Percentiles rank a stretch among this genome's conserved stretches.
Evolutionary conservation across 177 flowering plant species (phyloP).

Genomic region (Vitis hybrid): DNA sequence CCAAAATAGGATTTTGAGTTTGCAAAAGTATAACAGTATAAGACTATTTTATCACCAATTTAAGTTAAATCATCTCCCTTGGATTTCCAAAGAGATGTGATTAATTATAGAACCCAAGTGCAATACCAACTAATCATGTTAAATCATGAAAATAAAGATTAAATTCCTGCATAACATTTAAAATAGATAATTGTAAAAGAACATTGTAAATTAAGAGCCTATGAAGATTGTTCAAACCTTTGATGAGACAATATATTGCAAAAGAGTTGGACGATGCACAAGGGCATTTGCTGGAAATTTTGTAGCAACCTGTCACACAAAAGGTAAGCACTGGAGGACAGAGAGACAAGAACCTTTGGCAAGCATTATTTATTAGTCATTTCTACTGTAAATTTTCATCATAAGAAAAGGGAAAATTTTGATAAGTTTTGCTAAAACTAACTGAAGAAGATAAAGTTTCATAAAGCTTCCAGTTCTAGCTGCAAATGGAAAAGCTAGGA

Average conservation of each 20-base stretch:
- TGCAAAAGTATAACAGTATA: too few species aligned
- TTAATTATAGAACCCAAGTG: neutral
- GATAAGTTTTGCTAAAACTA: neutral
- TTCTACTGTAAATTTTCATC: too few species aligned
- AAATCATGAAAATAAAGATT: neutral
- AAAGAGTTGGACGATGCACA: slow-evolving; percentile 65
- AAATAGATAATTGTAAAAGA: neutral
- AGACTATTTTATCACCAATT: too few species aligned
- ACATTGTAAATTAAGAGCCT: neutral
- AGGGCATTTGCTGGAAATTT: slow-evolving; percentile 91
- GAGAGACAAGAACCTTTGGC: too few species aligned
- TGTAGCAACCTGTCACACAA: slow-evolving; percentile 67
- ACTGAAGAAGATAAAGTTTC: neutral
- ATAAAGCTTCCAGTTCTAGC: neutral
- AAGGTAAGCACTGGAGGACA: neutral
- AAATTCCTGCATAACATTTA: too few species aligned
- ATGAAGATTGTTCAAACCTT: slow-evolving; percentile 48
- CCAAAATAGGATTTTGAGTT: neutral
- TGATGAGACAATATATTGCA: slow-evolving; percentile 55
- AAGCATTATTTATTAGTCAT: too few species aligned
- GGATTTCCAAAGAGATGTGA: neutral
- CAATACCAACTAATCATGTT: neutral
- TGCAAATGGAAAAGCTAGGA: neutral
- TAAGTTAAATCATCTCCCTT: neutral
- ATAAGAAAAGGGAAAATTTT: too few species aligned